Evolutionary conservation across 2,329 filamentous ascomycete genomes (phyloP), one percentile per base, ranked within the genome.

Genomic region (Fusarium protoensiforme): DNA sequence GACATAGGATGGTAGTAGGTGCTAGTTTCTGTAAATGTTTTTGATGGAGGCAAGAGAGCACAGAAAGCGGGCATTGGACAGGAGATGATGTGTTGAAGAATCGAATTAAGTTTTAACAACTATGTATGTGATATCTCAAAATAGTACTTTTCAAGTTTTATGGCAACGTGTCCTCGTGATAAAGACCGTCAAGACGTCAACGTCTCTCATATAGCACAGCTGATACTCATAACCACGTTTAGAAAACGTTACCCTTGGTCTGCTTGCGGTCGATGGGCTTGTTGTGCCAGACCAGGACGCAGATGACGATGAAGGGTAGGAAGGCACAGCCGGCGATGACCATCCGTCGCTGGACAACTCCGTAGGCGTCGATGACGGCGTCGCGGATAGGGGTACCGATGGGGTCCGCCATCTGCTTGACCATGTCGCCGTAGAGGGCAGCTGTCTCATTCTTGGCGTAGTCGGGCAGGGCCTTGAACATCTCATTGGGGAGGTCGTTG

Each of bases 301-400:
- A 86, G 7, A 84, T 72, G 38, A 82, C 74, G 4, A 76, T 74
- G 20, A 83, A 35, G 1, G 73, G 77, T 69, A 82, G 78, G 27
- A 83, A 74, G 4, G 77, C 79, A 2, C 79, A 80, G 2, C 81
- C 81, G 1, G 81, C 80, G 22, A 81, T 80, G 24, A 88, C 78
- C 85, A 89, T 86, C 39, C 82, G 78, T 57, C 82, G 82, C 81
- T 88, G 86, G 1, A 86, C 84, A 68, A 87, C 85, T 5, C 82
- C 85, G 68, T 92, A 92, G 0, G 90, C 87, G 11, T 83, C 77
- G 74, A 91, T 87, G 77, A 92, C 91, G 1, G 85, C 90, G n/a
- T 83, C 69, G 4, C 89, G 79, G 14, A 82, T 82, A 0, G 83
- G 80, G 10, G 76, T 84, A 2, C 87, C 88, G 14, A 84, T 75